Conservation (phyloP, 2,329 filamentous ascomycete species). For the Fusarium praegraminearum region DNA sequence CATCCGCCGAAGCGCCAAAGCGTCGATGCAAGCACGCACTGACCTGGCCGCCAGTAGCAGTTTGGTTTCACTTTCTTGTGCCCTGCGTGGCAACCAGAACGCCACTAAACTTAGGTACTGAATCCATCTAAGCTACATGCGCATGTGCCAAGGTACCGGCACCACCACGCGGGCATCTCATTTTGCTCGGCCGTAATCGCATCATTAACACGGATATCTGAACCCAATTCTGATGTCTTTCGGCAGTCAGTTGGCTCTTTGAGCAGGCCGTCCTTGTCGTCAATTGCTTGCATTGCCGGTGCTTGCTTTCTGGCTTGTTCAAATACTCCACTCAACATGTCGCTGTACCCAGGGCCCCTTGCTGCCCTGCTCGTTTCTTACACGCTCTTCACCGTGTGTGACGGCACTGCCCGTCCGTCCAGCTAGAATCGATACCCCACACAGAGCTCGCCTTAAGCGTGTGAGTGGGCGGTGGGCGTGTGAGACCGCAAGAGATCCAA, state of each 20-base stretch:
- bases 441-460: slow-evolving; percentile 45
- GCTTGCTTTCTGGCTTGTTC: slow-evolving; percentile 41
- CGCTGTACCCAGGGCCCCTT: slow-evolving; percentile 31
- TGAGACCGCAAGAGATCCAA: slow-evolving; percentile 26
- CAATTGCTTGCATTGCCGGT: slow-evolving; percentile 44
- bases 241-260: slow-evolving; percentile 13
- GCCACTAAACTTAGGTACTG: slow-evolving; percentile 29
- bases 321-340: slow-evolving; percentile 31
- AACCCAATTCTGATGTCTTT: slow-evolving; percentile 13
- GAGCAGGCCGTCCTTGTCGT: slow-evolving; percentile 11
- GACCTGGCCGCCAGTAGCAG: slow-evolving; percentile 34
- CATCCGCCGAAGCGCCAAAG: slow-evolving; percentile 41
- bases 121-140: slow-evolving; percentile 20
- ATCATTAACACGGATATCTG: slow-evolving; percentile 10
- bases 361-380: slow-evolving; percentile 35
- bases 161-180: slow-evolving; percentile 27
- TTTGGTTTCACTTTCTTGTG: slow-evolving; percentile 34
- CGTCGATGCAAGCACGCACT: slow-evolving; percentile 37
- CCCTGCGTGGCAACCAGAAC: slow-evolving; percentile 34
- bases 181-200: slow-evolving; percentile 12
- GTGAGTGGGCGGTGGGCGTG: slow-evolving; percentile 44
- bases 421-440: slow-evolving; percentile 47
- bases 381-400: slow-evolving; percentile 44
- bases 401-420: slow-evolving; percentile 47
- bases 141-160: slow-evolving; percentile 35